Base-by-base conservation (phyloP, 805 yeast species). In the Kregervanrija fluxuum region DNA sequence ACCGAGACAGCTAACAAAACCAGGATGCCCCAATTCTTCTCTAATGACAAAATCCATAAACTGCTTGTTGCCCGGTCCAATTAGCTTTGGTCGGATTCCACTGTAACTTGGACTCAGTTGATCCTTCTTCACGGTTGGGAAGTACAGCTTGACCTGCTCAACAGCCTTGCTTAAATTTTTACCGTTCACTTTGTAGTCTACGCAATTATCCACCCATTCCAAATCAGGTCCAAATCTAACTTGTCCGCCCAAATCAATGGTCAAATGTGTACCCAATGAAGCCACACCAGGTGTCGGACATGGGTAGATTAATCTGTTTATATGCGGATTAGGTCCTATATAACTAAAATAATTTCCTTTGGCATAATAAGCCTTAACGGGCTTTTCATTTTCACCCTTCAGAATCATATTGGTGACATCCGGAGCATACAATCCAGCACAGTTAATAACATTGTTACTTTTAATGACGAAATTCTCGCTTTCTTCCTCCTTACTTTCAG, bases 191-290 rank as follows among this genome's bases (percentile, higher is more conserved):
- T 65, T 56, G 48, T 77, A 75, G 55, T 79, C 78, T 5, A 49
- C 48, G 11, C 69, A 67, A 51, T 65, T 39, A 5, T 72, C 74
- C 2, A 85, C 77, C 86, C 95, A 88, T 60, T 88, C 93, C 35
- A 87, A 62, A 59, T 90, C 96, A 0, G 96, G 96, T 0, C 97
- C 97, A 59, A 89, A 89, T 50, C 77, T 74, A 28, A 89, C 64
- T 52, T 80, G 82, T 0, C 95, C 93, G 3, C 85, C 89, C 44
- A 89, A 63, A 55, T 86, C 95, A 30, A 90, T 66, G 0, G 97
- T 89, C 49, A 90, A 65, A 66, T 89, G 97, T 0, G 93, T 85
- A 0, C 97, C 97, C 45, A 90, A 67, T 0, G 95, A 85, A n/a
- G 84, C 72, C 0, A 80, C 75, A 42, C 77, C 74, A 6, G 73